Evolutionary conservation across 352 stramenopile genomes (phyloP).

Genomic region (Globisporangium radiosum): DNA sequence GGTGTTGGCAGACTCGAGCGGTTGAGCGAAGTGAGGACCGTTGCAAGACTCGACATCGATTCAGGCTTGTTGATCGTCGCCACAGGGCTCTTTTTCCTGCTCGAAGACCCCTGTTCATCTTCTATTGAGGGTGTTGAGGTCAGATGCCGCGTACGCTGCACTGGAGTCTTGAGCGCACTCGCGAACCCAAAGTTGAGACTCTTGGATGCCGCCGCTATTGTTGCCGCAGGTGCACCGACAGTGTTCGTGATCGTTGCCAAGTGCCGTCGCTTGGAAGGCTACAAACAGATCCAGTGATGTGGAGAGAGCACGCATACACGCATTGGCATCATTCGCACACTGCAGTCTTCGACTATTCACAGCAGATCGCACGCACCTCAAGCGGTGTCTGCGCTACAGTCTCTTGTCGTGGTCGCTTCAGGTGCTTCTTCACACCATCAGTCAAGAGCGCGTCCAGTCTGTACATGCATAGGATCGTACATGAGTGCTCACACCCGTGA

Average conservation of each 20-base stretch:
- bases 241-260: constrained; percentile 63
- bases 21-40: constrained; percentile 7
- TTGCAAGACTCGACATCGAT: constrained; percentile 7
- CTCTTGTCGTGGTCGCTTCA: constrained; percentile 42
- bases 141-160: background rate
- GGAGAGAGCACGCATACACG: no score
- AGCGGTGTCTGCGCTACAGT: constrained; percentile 17
- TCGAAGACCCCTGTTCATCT: background rate
- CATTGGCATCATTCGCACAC: background rate
- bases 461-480: background rate
- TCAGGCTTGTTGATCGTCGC: background rate
- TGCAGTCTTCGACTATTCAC: background rate
- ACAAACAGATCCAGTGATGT: no score
- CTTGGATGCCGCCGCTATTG: constrained; percentile 14
- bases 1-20: background rate
- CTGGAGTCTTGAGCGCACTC: constrained; percentile 4
- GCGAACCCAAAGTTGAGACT: constrained; percentile 19
- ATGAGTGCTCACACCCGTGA: background rate
- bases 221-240: constrained; percentile 10
- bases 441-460: constrained; percentile 38
- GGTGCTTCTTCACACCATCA: constrained; percentile 57
- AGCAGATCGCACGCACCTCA: constrained; percentile 21
- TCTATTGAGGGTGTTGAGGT: background rate
- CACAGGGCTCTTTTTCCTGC: constrained; percentile 8
- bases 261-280: constrained; percentile 42